Base-by-base conservation (phyloP, 2,329 filamentous ascomycete species). In the Ceratocystis colombiana region DNA sequence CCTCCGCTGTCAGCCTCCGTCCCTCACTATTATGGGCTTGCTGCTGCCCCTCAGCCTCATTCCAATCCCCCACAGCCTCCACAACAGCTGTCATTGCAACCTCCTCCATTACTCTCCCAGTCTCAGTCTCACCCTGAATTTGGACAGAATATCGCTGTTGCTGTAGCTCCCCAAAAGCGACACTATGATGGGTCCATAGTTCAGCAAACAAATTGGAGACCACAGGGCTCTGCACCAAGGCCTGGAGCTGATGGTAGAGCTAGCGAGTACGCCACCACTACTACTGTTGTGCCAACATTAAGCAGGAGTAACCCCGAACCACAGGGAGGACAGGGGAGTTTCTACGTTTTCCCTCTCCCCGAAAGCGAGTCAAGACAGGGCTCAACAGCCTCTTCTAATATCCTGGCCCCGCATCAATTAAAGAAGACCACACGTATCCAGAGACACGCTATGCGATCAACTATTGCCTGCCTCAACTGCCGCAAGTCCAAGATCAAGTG, bases 401-500 rank as follows among this genome's bases (percentile, higher is more conserved):
- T 61, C 7, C 37, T 0, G 37, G 37, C 12, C 7, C 3, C 37
- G 15, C 28, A 28, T 25, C n/a, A 20, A 12, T 7, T 46, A 15
- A 77, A 76, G 71, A 79, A 77, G 68, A 74, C 75, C 61, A 70
- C 73, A 59, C 76, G 76, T 72, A 79, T 79, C n/a, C 75, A 74
- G 71, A 77, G 78, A 66, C 74, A 77, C 12, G 79, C 79, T 44
- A 88, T 90, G 83, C 83, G 89, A 70, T 90, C 88, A 61, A 89
- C 87, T 72, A 90, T 93, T 73, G 89, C 89, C 61, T 94, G 89
- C 75, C 79, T 84, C 68, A 81, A 84, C 69, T 93, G 89, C 73
- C 82, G 89, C 67, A 84, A 84, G 71, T 90, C 88, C 73, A 95
- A 94, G 76, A 89, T 93, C 73, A 93, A 93, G 76, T 95, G 90